phyloP scores from a whole-genome alignment of 164 flowering plant genomes.

The Liriodendron chinense region DNA sequence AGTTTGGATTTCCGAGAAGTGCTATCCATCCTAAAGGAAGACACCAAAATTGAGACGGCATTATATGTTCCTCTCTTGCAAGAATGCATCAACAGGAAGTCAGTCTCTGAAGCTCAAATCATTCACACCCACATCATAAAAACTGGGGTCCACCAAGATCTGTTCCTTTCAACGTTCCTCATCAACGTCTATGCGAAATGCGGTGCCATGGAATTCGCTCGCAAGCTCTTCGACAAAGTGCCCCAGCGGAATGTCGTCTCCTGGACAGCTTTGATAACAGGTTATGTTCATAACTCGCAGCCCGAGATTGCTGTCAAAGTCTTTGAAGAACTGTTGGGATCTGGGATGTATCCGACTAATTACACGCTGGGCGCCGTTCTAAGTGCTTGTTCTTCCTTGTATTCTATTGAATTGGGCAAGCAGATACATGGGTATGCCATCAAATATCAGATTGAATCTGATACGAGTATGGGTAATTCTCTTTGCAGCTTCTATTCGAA shows the following conservation, averaged over 20 bases:
- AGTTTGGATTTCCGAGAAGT: constrained; percentile 49
- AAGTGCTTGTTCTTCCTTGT: constrained; percentile 59
- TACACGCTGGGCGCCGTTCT: constrained; percentile 58
- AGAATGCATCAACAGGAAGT: constrained; percentile 49
- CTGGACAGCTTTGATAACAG: constrained; percentile 79
- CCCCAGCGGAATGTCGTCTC: constrained; percentile 53
- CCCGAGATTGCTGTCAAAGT: constrained; percentile 49
- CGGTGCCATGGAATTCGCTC: constrained; percentile 58
- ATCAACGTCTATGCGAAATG: constrained; percentile 73
- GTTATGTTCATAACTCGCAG: constrained; percentile 56
- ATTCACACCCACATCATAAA: constrained; percentile 68
- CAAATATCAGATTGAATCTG: constrained; percentile 51
- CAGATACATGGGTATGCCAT: constrained; percentile 67
- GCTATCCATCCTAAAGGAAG: constrained; percentile 35
- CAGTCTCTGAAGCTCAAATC: constrained; percentile 36
- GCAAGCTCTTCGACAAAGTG: constrained; percentile 51
- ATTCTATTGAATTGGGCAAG: constrained; percentile 38
- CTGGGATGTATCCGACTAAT: constrained; percentile 63
- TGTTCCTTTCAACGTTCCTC: constrained; percentile 50
- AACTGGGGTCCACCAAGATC: constrained; percentile 49
- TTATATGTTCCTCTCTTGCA: constrained; percentile 57
- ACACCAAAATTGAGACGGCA: constrained; percentile 31
- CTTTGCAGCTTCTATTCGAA: constrained; percentile 73
- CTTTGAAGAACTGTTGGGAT: constrained; percentile 57
- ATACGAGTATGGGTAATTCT: constrained; percentile 60